Conservation (phyloP, 495 filamentous ascomycete species). For the Friedmanniomyces simplex region DNA sequence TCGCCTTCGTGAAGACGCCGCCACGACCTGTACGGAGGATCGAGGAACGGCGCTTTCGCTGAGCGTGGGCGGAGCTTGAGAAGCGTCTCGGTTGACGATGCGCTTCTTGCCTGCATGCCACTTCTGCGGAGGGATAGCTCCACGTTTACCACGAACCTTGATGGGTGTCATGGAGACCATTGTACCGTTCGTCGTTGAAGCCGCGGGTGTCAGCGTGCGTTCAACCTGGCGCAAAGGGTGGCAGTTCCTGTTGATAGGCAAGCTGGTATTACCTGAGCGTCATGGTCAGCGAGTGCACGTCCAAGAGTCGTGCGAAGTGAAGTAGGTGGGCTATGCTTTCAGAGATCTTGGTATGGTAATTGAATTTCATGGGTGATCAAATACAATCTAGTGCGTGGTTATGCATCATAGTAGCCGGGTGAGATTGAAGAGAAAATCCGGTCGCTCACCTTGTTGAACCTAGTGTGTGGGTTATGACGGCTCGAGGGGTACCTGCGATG, state of each 20-base stretch:
- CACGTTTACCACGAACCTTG: constrained; percentile 14
- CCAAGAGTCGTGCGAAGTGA: background rate
- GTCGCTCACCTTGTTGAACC: background rate
- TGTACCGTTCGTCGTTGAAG: too few species aligned
- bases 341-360: constrained; percentile 21
- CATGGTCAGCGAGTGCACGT: background rate
- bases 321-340: background rate
- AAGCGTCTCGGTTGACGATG: background rate
- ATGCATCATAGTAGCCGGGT: constrained; percentile 11
- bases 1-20: background rate
- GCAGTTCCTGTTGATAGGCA: too few species aligned
- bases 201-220: background rate
- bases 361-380: background rate
- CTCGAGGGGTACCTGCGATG: background rate
- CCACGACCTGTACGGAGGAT: background rate
- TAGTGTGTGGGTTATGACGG: background rate
- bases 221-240: too few species aligned
- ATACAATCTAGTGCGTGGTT: constrained; percentile 10
- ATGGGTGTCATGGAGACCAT: constrained; percentile 16
- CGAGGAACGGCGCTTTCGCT: background rate
- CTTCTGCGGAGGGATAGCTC: constrained; percentile 6
- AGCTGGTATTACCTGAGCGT: background rate
- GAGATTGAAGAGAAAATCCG: background rate
- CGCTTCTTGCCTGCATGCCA: constrained; percentile 13
- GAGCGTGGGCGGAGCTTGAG: background rate